Evolutionary conservation across 2,329 filamentous ascomycete species (phyloP).

Genomic region (Whalleya microplaca): DNA sequence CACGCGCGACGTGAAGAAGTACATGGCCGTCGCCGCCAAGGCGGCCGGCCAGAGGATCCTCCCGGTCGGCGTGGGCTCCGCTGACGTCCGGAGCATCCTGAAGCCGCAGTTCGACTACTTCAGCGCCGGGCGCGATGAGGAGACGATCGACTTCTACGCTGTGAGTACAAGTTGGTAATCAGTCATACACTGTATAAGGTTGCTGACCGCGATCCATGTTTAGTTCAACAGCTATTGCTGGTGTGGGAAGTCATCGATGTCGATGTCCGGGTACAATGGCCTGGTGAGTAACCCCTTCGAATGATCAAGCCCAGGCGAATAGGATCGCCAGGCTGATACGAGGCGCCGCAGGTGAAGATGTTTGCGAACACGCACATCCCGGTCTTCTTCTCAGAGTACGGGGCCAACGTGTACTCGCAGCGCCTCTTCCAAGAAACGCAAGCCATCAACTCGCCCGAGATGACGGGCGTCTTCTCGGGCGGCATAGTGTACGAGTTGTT

Average conservation of each 20-base stretch:
- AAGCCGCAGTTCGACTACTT: constrained; percentile 26
- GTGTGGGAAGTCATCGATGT: constrained; percentile 6
- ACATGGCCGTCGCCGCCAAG: constrained; percentile 25
- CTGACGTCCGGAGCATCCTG: neutral
- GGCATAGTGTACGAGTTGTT: constrained; percentile 66
- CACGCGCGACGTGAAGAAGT: constrained; percentile 34
- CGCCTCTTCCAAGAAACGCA: constrained; percentile 62
- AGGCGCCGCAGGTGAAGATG: neutral
- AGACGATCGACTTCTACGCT: constrained; percentile 25
- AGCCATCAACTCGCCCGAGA: constrained; percentile 57
- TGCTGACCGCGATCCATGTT: neutral
- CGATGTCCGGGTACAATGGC: constrained; percentile 4
- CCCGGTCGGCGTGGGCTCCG: constrained; percentile 22
- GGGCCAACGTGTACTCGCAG: constrained; percentile 55
- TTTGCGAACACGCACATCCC: constrained; percentile 32
- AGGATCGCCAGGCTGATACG: neutral
- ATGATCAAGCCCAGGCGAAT: too few species aligned
- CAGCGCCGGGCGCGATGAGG: constrained; percentile 15
- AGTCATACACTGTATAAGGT: too few species aligned
- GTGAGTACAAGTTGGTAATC: too few species aligned
- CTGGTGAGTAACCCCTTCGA: constrained; percentile 1
- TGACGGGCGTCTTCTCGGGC: constrained; percentile 59
- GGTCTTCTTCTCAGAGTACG: constrained; percentile 64
- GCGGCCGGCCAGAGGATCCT: constrained; percentile 12
- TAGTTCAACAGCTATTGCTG: constrained; percentile 26